Evolutionary conservation across 2,329 filamentous ascomycete genomes (phyloP).

Genomic region (Botrytis squamosa): DNA sequence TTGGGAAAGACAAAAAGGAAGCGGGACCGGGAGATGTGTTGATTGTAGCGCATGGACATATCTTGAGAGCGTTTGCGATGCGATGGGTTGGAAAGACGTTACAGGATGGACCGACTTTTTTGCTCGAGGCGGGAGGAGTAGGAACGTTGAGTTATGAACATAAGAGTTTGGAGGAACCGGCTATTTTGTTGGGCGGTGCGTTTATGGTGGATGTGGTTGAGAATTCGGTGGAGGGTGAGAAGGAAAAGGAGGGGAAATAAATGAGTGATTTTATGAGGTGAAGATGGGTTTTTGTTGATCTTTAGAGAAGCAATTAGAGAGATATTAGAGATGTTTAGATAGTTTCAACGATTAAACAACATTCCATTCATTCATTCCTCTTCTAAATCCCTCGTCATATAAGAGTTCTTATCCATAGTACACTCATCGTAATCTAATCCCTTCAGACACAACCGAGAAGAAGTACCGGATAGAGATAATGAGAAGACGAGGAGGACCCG

Average conservation of each 20-base stretch:
- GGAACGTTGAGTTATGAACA: slow-evolving; percentile 84
- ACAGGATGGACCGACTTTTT: slow-evolving; percentile 68
- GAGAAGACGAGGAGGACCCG: accelerated
- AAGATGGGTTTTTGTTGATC: neutral
- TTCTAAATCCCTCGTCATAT: neutral
- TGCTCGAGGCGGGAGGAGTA: slow-evolving; percentile 87
- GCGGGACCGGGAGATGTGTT: slow-evolving; percentile 59
- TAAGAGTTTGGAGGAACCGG: slow-evolving; percentile 73
- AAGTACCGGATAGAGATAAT: neutral
- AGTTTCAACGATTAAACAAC: neutral
- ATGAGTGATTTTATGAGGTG: neutral
- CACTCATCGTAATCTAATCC: neutral
- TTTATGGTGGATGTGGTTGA: slow-evolving; percentile 38
- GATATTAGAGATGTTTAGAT: neutral
- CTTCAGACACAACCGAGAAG: neutral
- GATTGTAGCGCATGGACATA: slow-evolving; percentile 87
- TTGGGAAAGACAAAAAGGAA: slow-evolving; percentile 49
- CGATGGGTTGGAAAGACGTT: slow-evolving; percentile 76
- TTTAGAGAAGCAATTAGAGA: neutral
- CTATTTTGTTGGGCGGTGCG: slow-evolving; percentile 72
- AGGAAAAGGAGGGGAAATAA: slow-evolving; percentile 11
- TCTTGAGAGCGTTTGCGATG: slow-evolving; percentile 83
- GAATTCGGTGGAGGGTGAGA: slow-evolving; percentile 24
- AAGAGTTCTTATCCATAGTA: neutral
- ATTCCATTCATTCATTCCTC: no score